Evolutionary conservation across 108 stramenopile genomes (phyloP).

Genomic region (Nitzschia sp.): DNA sequence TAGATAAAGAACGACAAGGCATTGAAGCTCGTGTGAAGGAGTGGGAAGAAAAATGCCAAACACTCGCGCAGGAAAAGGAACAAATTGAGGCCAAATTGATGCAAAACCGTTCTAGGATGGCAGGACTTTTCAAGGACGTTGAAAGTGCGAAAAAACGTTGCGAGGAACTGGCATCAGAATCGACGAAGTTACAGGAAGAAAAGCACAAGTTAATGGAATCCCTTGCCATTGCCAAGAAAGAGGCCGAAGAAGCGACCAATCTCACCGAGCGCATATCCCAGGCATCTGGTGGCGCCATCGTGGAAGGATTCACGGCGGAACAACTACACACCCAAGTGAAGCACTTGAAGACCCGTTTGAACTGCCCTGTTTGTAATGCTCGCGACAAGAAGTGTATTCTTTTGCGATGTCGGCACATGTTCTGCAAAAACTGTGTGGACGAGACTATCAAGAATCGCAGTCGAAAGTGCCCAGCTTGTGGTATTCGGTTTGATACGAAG

Average conservation of each 20-base stretch:
- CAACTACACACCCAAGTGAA: slow-evolving; percentile 72
- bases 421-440: slow-evolving; percentile 91
- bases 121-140: slow-evolving; percentile 47
- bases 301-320: slow-evolving; percentile 62
- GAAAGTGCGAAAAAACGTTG: slow-evolving; percentile 52
- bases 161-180: slow-evolving; percentile 73
- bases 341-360: slow-evolving; percentile 65
- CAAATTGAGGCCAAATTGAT: slow-evolving; percentile 34
- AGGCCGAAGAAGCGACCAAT: slow-evolving; percentile 59
- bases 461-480: slow-evolving; percentile 89
- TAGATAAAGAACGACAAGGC: slow-evolving; percentile 55
- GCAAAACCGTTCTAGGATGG: slow-evolving; percentile 48
- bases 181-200: slow-evolving; percentile 56
- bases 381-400: slow-evolving; percentile 90
- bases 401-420: slow-evolving; percentile 93
- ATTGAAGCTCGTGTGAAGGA: slow-evolving; percentile 24
- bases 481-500: slow-evolving; percentile 77
- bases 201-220: slow-evolving; percentile 69
- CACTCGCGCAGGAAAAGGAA: slow-evolving; percentile 40
- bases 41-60: slow-evolving; percentile 46
- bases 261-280: slow-evolving; percentile 31
- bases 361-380: slow-evolving; percentile 88
- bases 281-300: slow-evolving; percentile 33
- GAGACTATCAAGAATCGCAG: slow-evolving; percentile 85
- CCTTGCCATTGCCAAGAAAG: slow-evolving; percentile 67